phyloP scores from a whole-genome alignment of 257 asterid genomes.

The Solanum piurae region DNA sequence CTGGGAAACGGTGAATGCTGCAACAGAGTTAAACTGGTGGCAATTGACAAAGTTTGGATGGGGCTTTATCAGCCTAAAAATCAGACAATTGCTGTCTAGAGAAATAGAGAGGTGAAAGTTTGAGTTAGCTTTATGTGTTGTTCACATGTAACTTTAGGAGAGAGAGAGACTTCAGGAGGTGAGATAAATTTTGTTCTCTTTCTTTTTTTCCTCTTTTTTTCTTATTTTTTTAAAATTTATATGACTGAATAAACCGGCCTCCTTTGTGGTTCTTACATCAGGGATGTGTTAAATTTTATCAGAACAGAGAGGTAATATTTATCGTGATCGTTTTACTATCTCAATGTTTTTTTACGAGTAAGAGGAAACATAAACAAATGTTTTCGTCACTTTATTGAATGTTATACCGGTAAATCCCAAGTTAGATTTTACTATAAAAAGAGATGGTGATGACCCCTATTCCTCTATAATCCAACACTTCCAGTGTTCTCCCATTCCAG shows the following conservation, averaged over 20 bases:
- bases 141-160: neutral
- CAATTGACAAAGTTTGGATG: neutral
- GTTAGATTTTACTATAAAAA: neutral
- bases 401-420: neutral
- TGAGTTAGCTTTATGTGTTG: neutral
- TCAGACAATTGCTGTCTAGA: neutral
- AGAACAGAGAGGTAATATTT: neutral
- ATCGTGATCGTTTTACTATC: neutral
- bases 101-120: neutral
- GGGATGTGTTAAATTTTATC: neutral
- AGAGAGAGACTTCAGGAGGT: neutral
- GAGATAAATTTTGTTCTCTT: neutral
- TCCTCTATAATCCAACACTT: neutral
- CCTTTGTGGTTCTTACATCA: neutral
- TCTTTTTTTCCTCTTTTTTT: neutral
- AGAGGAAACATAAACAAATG: neutral
- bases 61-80: neutral
- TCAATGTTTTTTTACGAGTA: neutral
- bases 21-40: neutral
- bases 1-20: constrained; percentile 57
- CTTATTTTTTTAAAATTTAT: neutral
- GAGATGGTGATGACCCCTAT: neutral
- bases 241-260: neutral
- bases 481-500: neutral
- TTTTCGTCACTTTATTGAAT: neutral